A percentile compares a stretch with the other conserved stretches of the same genome.
Conservation (phyloP, 371 early-diverging fungal species). For the Mucor sp. region DNA sequence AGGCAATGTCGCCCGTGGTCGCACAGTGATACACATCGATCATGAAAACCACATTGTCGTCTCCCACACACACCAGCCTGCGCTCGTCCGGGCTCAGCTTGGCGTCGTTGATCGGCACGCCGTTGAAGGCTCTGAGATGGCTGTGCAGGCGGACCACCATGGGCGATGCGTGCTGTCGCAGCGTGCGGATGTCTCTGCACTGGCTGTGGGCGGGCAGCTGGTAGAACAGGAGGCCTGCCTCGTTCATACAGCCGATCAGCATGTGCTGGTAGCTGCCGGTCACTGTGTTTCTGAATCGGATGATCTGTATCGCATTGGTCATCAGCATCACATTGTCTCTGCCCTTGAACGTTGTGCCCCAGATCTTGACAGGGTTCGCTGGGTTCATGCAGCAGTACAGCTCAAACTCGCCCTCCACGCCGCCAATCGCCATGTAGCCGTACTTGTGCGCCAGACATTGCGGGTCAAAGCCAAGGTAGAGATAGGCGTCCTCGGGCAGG, state of each 20-base stretch:
- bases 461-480: slow-evolving; percentile 39
- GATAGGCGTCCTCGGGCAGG: slow-evolving; percentile 26
- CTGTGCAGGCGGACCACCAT: slow-evolving; percentile 22
- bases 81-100: slow-evolving; percentile 51
- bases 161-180: slow-evolving; percentile 1
- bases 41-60: slow-evolving; percentile 28
- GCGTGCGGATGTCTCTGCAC: slow-evolving; percentile 13
- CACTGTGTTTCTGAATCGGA: slow-evolving; percentile 43
- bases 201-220: slow-evolving; percentile 37
- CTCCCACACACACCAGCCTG: slow-evolving; percentile 56
- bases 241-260: slow-evolving; percentile 49
- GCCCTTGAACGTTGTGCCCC: slow-evolving; percentile 39
- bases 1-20: slow-evolving; percentile 8
- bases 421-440: slow-evolving; percentile 60
- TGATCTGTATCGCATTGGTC: slow-evolving; percentile 59
- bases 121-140: slow-evolving; percentile 45
- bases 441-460: slow-evolving; percentile 54
- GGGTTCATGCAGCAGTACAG: slow-evolving; percentile 51
- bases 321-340: slow-evolving; percentile 46
- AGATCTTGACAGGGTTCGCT: slow-evolving; percentile 31
- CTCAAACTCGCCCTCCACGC: slow-evolving; percentile 45
- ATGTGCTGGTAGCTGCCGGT: slow-evolving; percentile 18
- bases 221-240: slow-evolving; percentile 48
- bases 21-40: slow-evolving; percentile 13
- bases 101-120: slow-evolving; percentile 55